Percentiles rank a stretch among this genome's conserved stretches.
Evolutionary conservation across 495 filamentous ascomycete genomes (phyloP).

Genomic region (Letharia lupina): DNA sequence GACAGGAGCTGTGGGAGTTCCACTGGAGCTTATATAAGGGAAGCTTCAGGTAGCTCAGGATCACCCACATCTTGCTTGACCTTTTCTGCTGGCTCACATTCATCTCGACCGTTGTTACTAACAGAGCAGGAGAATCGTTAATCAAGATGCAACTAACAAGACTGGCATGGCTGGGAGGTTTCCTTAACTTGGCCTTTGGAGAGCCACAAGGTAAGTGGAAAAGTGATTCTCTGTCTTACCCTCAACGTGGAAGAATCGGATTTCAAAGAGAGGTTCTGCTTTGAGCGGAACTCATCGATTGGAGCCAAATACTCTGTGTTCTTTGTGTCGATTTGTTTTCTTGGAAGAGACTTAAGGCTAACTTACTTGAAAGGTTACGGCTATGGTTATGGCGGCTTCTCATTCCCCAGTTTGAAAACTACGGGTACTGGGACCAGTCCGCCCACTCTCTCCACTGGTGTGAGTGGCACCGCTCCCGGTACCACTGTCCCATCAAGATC

Average conservation of each 20-base stretch:
- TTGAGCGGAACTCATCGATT: background rate
- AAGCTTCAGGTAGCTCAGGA: background rate
- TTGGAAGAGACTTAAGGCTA: background rate
- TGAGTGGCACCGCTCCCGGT: slow-evolving; percentile 1
- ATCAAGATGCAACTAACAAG: slow-evolving; percentile 6
- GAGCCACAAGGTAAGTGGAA: slow-evolving; percentile 10
- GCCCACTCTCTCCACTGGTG: slow-evolving; percentile 4
- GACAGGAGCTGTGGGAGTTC: background rate
- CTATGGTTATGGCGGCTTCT: slow-evolving; percentile 1
- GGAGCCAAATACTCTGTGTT: background rate
- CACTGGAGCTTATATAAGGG: background rate
- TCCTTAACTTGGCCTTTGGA: slow-evolving; percentile 9
- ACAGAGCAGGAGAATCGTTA: background rate
- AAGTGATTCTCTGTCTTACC: background rate
- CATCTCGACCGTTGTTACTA: background rate
- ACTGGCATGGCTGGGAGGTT: slow-evolving; percentile 6
- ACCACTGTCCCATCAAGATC: slow-evolving; percentile 2
- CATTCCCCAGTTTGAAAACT: slow-evolving; percentile 5
- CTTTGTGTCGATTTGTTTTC: background rate
- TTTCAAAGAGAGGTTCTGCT: background rate
- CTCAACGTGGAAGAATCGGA: background rate
- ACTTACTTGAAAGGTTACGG: background rate
- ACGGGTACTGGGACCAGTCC: slow-evolving; percentile 5
- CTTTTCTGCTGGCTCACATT: background rate
- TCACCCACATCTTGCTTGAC: background rate